A percentile compares a stretch with the other conserved stretches of the same genome.
Conservation (phyloP, 129 eudicot genomes). For the Daucus carota region DH1_v3.0 NC_030383.2:18960001-18960500, state of each 20-base stretch:
- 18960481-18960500: no score
- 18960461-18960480: no score
- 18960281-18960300: not conserved
- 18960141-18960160: no score
- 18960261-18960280: not conserved
- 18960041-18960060: not conserved
- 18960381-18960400: no score
- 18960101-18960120: not conserved
- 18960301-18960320: not conserved
- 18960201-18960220: not conserved
- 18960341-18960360: no score
- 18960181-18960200: not conserved
- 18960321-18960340: not conserved
- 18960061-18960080: not conserved
- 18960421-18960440: no score
- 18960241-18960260: not conserved
- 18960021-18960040: no score
- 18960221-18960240: not conserved
- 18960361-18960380: no score
- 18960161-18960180: not conserved
- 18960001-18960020: no score
- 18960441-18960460: no score
- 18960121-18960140: no score
- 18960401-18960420: no score
- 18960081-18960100: not conserved